Conservation (phyloP, 2,329 filamentous ascomycete species). For the Fusarium globosum region DNA sequence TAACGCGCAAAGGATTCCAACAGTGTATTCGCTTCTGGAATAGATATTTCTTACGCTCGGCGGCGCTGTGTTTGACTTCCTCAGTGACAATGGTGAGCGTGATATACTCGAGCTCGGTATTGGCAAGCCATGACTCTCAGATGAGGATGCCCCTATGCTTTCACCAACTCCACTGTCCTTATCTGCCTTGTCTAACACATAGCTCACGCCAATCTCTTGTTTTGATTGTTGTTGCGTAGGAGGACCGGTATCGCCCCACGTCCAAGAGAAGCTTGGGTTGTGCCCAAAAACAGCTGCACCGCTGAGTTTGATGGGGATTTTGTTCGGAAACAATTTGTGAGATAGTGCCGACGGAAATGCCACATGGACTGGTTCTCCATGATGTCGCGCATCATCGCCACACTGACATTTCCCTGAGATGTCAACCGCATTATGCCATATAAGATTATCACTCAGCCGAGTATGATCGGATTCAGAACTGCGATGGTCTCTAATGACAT, state of each 20-base stretch:
- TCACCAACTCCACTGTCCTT: background rate
- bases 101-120: background rate
- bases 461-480: accelerated
- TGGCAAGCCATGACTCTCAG: background rate
- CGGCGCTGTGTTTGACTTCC: background rate
- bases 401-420: accelerated
- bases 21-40: accelerated
- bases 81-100: background rate
- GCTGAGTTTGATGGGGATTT: accelerated
- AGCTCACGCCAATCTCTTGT: background rate
- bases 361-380: background rate
- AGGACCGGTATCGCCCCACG: too few relatives aligned
- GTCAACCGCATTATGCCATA: background rate
- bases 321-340: accelerated
- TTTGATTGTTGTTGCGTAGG: background rate
- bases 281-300: background rate
- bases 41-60: accelerated
- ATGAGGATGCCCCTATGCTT: background rate
- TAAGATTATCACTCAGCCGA: background rate
- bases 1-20: background rate
- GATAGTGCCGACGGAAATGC: background rate
- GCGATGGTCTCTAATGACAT: background rate
- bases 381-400: accelerated
- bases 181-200: background rate
- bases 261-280: background rate